A percentile compares a stretch with the other conserved stretches of the same genome.
Conservation (phyloP, 208 protist genomes). For the Trypanosoma boissoni region DNA sequence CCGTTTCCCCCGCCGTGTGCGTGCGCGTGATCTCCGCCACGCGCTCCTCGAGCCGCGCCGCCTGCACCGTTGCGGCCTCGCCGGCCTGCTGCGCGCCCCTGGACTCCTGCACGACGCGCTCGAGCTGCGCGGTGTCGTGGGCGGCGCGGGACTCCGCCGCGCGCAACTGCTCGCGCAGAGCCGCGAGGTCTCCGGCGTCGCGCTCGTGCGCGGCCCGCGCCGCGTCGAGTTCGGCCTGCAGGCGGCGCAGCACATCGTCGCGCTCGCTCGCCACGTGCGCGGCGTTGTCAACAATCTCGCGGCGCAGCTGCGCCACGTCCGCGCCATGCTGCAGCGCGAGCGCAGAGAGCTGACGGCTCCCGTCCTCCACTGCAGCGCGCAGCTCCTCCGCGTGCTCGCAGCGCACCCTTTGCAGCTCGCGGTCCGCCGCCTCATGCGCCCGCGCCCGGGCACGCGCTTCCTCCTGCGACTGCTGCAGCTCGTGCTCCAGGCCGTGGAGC, state of each 20-base stretch:
- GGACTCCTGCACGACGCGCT: conserved; percentile 24
- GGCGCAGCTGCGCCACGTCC: background rate
- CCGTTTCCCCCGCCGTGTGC: conserved; percentile 26
- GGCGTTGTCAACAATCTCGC: background rate
- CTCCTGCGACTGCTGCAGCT: conserved; percentile 35
- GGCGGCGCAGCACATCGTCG: background rate
- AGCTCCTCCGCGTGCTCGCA: no score
- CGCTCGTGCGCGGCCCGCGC: conserved; percentile 24
- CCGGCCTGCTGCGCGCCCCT: conserved; percentile 30
- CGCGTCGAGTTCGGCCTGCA: background rate
- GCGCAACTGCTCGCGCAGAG: conserved; percentile 37
- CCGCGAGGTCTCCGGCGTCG: conserved; percentile 25
- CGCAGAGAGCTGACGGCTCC: background rate
- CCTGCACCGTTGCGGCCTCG: conserved; percentile 26
- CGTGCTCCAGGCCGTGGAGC: no score
- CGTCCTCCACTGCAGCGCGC: no score
- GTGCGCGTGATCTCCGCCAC: conserved; percentile 33
- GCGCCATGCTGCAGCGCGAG: background rate
- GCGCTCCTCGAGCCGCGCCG: conserved; percentile 38
- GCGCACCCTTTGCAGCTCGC: conserved; percentile 36
- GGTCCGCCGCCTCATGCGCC: conserved; percentile 69
- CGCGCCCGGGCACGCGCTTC: no score
- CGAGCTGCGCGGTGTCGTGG: no score
- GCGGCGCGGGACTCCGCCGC: conserved; percentile 19
- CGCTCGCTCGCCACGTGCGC: background rate